A percentile compares a stretch with the other conserved stretches of the same genome.
Evolutionary conservation across 2,329 filamentous ascomycete species (phyloP).

Genomic region (Raffaelea arxii): DNA sequence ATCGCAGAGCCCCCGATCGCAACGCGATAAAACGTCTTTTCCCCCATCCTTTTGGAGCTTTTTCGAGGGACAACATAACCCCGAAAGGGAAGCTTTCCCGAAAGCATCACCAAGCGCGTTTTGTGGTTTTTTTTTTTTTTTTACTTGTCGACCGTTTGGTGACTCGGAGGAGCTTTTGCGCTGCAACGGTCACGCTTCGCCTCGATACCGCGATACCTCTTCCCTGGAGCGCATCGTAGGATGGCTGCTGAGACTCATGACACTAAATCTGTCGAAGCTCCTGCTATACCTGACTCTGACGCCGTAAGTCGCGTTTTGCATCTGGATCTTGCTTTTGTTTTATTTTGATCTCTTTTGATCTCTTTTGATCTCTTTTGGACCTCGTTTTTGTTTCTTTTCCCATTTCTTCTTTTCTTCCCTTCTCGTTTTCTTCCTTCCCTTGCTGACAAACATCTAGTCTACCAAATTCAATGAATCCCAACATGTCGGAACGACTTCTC

Average conservation of each 20-base stretch:
- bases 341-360: not conserved
- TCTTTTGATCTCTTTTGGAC: not conserved
- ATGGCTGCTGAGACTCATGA: constrained; percentile 54
- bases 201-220: no score
- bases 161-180: constrained; percentile 9
- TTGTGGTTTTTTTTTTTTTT: no score
- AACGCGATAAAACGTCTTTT: no score
- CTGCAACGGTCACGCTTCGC: no score
- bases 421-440: constrained; percentile 14
- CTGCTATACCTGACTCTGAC: constrained; percentile 35
- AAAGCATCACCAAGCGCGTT: no score
- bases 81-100: no score
- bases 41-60: no score
- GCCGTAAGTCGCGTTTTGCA: constrained; percentile 28
- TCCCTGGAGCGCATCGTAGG: constrained; percentile 48
- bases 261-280: constrained; percentile 43
- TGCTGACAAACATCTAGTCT: no score
- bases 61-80: no score
- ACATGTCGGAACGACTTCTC: constrained; percentile 34
- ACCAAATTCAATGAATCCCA: constrained; percentile 28
- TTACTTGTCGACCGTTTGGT: constrained; percentile 5
- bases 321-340: constrained; percentile 1
- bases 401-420: not conserved
- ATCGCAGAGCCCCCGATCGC: no score
- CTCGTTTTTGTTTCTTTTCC: not conserved